Evolutionary conservation across 129 eudicot species (phyloP).

Genomic region (Tanacetum coccineum): DNA sequence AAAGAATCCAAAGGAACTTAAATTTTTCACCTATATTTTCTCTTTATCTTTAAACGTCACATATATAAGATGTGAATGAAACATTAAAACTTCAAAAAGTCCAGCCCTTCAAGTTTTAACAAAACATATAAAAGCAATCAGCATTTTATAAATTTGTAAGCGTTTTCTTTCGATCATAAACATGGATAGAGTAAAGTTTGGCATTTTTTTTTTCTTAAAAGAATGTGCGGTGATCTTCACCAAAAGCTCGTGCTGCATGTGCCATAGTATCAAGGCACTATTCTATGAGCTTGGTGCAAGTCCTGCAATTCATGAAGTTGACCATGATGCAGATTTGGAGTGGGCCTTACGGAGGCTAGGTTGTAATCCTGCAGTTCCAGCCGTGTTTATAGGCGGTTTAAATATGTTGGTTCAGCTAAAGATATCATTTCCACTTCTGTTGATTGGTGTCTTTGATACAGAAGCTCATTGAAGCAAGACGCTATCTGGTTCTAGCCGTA

Average conservation of each 20-base stretch:
- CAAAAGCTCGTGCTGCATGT: constrained; percentile 92
- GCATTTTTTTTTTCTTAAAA: constrained; percentile 77
- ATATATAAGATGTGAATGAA: constrained; percentile 39
- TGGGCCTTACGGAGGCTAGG: constrained; percentile 65
- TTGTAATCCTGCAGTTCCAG: constrained; percentile 72
- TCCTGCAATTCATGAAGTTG: constrained; percentile 87
- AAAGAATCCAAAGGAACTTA: constrained; percentile 42
- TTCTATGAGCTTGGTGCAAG: constrained; percentile 90
- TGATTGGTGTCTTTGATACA: constrained; percentile 61
- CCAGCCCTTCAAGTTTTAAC: constrained; percentile 27
- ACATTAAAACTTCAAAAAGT: constrained; percentile 28
- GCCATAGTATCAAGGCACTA: constrained; percentile 85
- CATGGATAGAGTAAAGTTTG: constrained; percentile 76
- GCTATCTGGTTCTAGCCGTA: constrained; percentile 75
- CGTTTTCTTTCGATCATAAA: constrained; percentile 3
- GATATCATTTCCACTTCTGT: constrained; percentile 81
- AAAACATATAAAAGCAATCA: constrained; percentile 23
- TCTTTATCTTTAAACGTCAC: constrained; percentile 20
- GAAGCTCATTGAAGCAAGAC: constrained; percentile 67
- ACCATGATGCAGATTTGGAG: constrained; percentile 73
- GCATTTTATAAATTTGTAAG: background rate
- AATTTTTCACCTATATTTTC: constrained; percentile 22
- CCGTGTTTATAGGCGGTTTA: constrained; percentile 85
- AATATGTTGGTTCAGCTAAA: constrained; percentile 66
- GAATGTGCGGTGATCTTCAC: constrained; percentile 94